Conservation (phyloP, 805 yeast genomes). For the Cyberlindnera bimundalis region DNA sequence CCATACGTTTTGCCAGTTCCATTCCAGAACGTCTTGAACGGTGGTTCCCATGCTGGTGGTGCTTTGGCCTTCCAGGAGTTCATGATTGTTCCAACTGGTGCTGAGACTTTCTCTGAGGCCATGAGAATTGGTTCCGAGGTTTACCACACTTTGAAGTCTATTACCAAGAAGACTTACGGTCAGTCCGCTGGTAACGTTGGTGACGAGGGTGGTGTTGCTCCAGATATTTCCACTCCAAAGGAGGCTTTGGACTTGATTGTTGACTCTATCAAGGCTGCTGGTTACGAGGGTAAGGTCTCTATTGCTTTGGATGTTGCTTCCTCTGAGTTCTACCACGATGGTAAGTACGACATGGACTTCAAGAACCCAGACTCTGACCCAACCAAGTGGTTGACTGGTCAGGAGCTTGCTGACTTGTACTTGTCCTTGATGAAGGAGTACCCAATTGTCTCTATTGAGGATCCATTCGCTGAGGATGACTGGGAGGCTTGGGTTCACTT, state of each 20-base stretch:
- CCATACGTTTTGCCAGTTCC: slow-evolving; percentile 98
- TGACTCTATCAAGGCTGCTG: slow-evolving; percentile 87
- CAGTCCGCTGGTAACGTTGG: slow-evolving; percentile 99
- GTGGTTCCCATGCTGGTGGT: slow-evolving; percentile 99
- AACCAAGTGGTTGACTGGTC: slow-evolving; percentile 88
- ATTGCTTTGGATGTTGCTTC: slow-evolving; percentile 97
- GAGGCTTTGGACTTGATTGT: slow-evolving; percentile 96
- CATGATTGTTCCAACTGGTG: slow-evolving; percentile 97
- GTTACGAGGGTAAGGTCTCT: slow-evolving; percentile 88
- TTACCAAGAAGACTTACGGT: slow-evolving; percentile 94
- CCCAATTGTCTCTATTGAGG: slow-evolving; percentile 98
- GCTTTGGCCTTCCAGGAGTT: slow-evolving; percentile 98
- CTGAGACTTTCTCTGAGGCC: slow-evolving; percentile 89
- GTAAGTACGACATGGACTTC: slow-evolving; percentile 96
- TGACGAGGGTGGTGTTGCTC: slow-evolving; percentile 99
- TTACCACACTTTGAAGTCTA: slow-evolving; percentile 92
- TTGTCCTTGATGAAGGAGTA: slow-evolving; percentile 74
- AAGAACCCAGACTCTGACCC: slow-evolving; percentile 92
- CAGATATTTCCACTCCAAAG: slow-evolving; percentile 90
- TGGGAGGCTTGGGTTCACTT: slow-evolving; percentile 97
- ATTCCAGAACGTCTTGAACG: slow-evolving; percentile 97
- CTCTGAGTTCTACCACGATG: slow-evolving; percentile 96
- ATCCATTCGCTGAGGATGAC: slow-evolving; percentile 99
- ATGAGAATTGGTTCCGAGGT: slow-evolving; percentile 97
- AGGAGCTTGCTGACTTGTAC: slow-evolving; percentile 84